Percentiles rank a stretch among this genome's conserved stretches.
These are phyloP conservation scores for Asterochloris sp. DNA, from an alignment of 139 green algal genomes.

Conservation along the genomic window DNA sequence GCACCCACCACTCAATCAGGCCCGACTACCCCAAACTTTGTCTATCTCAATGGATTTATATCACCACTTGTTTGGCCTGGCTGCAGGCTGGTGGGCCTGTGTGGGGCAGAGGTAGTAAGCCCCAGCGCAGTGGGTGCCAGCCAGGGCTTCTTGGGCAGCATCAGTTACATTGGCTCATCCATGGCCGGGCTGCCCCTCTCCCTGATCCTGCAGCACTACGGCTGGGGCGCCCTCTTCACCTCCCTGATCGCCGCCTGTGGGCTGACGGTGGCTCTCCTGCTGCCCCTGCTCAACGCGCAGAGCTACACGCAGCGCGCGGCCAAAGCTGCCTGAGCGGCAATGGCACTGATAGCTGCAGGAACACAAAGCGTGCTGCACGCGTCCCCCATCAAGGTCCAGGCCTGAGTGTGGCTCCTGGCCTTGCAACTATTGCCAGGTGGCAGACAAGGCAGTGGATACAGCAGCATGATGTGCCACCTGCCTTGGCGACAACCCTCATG, in stretches of 20 bases:
- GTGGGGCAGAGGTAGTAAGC: slow-evolving; percentile 91
- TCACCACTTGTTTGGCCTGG: slow-evolving; percentile 60
- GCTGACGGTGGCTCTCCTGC: slow-evolving; percentile 78
- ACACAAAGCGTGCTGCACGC: no score
- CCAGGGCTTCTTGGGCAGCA: slow-evolving; percentile 94
- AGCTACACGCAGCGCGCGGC: slow-evolving; percentile 69
- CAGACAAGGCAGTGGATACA: no score
- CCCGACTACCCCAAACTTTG: no score
- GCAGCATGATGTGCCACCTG: no score
- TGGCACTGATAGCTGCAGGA: no score
- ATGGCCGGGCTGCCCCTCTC: slow-evolving; percentile 92
- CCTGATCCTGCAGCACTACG: slow-evolving; percentile 89
- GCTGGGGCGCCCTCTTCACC: slow-evolving; percentile 88
- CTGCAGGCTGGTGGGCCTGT: slow-evolving; percentile 85
- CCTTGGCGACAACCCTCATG: no score
- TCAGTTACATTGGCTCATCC: slow-evolving; percentile 80
- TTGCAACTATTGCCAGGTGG: no score
- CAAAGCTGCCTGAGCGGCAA: background rate
- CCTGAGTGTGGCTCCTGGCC: no score
- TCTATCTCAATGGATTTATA: background rate
- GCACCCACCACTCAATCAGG: no score
- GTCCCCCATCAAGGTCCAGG: no score
- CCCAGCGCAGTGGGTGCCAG: slow-evolving; percentile 81
- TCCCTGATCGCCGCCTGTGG: slow-evolving; percentile 79
- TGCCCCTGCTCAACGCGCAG: slow-evolving; percentile 86